Evolutionary conservation across 805 yeast species (phyloP).

Genomic region (Clavispora fructus): DNA sequence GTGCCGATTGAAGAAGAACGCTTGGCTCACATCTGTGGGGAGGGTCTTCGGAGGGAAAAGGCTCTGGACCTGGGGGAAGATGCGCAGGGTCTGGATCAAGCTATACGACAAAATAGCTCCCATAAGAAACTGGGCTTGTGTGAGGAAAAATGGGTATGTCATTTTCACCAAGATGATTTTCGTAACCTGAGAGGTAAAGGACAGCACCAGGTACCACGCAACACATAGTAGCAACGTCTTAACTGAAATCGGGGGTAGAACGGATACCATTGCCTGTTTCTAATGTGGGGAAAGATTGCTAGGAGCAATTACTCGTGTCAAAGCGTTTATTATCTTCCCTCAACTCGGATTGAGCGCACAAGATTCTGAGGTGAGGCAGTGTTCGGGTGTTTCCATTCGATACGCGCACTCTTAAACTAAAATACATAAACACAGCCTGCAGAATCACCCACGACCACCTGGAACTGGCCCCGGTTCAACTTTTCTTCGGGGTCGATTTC

Average conservation of each 20-base stretch:
- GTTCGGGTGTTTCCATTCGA: not conserved
- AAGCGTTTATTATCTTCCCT: not conserved
- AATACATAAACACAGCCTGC: conserved; percentile 42
- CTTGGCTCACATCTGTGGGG: conserved; percentile 30
- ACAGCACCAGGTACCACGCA: conserved; percentile 58
- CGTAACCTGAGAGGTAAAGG: conserved; percentile 61
- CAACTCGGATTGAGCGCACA: not conserved
- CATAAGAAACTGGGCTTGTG: conserved; percentile 57
- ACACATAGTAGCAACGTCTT: conserved; percentile 42
- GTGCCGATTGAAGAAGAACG: conserved; percentile 20
- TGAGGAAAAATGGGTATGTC: conserved; percentile 57
- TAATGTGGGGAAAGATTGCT: not conserved
- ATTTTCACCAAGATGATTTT: conserved; percentile 50
- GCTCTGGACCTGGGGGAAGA: conserved; percentile 16
- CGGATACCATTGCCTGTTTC: not conserved
- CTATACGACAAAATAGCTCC: conserved; percentile 40
- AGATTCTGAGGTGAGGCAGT: not conserved
- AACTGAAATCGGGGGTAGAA: conserved; percentile 5
- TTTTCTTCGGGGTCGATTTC: conserved; percentile 33
- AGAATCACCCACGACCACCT: conserved; percentile 50
- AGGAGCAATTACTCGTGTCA: not conserved
- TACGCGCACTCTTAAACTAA: not conserved
- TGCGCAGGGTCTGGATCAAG: conserved; percentile 31
- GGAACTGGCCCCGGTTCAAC: conserved; percentile 30
- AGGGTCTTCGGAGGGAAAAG: conserved; percentile 54